These are phyloP conservation scores for Monascus ruber DNA, from an alignment of 2,329 filamentous ascomycete genomes.

Conservation along the genomic window DNA sequence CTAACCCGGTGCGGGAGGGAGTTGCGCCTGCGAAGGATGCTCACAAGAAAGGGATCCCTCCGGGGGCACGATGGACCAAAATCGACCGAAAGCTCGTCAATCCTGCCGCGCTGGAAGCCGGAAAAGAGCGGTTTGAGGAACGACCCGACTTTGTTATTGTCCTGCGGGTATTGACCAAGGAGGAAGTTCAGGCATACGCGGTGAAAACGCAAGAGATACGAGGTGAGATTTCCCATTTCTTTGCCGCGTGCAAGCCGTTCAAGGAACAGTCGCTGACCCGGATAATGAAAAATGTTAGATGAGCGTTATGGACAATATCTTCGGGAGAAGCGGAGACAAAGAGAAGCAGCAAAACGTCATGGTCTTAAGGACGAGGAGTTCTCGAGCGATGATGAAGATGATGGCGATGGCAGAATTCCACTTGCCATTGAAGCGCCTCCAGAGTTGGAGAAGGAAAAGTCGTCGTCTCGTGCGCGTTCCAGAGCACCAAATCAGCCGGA, in stretches of 20 bases:
- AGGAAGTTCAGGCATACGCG: constrained; percentile 83
- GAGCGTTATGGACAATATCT: constrained; percentile 26
- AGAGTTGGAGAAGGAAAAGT: constrained; percentile 3
- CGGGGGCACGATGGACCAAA: constrained; percentile 83
- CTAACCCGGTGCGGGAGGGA: constrained; percentile 71
- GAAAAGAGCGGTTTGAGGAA: constrained; percentile 86
- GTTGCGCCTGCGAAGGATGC: constrained; percentile 90
- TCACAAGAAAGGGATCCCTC: constrained; percentile 58
- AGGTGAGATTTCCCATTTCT: constrained; percentile 42
- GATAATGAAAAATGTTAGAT: constrained; percentile 15
- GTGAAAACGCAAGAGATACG: constrained; percentile 69
- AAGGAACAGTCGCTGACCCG: neutral
- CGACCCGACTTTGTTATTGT: constrained; percentile 92
- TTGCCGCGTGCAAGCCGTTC: neutral
- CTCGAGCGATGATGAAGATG: constrained; percentile 28
- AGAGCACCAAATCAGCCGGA: neutral
- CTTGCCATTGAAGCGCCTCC: constrained; percentile 23
- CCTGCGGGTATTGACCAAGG: constrained; percentile 70
- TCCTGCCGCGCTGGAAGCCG: constrained; percentile 70
- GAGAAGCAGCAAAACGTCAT: constrained; percentile 32
- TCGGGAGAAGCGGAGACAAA: constrained; percentile 26
- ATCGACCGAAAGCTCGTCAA: constrained; percentile 83
- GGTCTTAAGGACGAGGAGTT: constrained; percentile 17
- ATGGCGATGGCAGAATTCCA: constrained; percentile 16
- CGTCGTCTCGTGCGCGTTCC: constrained; percentile 8